These are phyloP conservation scores for Cardamine occulta DNA, from an alignment of 345 rosid species.

Conservation along the genomic window DNA sequence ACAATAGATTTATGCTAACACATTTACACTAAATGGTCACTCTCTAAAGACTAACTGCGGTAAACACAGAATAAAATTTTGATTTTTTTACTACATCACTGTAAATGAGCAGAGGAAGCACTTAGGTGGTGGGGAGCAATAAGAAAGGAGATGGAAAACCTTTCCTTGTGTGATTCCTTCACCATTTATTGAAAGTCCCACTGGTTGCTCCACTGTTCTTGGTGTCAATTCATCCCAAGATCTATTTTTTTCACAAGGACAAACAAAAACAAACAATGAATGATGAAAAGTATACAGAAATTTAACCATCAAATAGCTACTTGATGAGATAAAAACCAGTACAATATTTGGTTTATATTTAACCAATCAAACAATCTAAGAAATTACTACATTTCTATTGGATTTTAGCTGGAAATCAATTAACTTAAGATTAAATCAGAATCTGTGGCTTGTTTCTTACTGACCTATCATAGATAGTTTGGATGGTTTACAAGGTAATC, in stretches of 20 bases:
- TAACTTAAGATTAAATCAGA: neutral
- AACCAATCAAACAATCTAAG: neutral
- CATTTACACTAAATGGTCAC: neutral
- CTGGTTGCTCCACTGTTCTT: conserved; percentile 37
- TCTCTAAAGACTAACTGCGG: neutral
- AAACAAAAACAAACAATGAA: conserved; percentile 28
- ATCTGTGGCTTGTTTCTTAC: neutral
- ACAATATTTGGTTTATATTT: conserved; percentile 2
- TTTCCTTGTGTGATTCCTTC: conserved; percentile 41
- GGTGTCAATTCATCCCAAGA: conserved; percentile 28
- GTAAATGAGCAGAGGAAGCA: conserved; percentile 23
- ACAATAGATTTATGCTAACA: neutral
- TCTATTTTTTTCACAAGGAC: conserved; percentile 33
- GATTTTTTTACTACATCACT: neutral
- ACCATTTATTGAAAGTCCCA: conserved; percentile 44
- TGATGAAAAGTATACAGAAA: conserved; percentile 31
- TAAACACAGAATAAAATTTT: neutral
- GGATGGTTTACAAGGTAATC: conserved; percentile 15
- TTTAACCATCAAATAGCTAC: conserved; percentile 24
- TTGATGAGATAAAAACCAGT: conserved; percentile 18
- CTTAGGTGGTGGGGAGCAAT: conserved; percentile 35
- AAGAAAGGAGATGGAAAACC: conserved; percentile 41
- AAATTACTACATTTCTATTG: neutral
- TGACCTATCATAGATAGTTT: conserved; percentile 15
- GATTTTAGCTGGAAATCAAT: neutral